Evolutionary conservation across 345 rosid species (phyloP).

Genomic region (Pistacia vera): DNA sequence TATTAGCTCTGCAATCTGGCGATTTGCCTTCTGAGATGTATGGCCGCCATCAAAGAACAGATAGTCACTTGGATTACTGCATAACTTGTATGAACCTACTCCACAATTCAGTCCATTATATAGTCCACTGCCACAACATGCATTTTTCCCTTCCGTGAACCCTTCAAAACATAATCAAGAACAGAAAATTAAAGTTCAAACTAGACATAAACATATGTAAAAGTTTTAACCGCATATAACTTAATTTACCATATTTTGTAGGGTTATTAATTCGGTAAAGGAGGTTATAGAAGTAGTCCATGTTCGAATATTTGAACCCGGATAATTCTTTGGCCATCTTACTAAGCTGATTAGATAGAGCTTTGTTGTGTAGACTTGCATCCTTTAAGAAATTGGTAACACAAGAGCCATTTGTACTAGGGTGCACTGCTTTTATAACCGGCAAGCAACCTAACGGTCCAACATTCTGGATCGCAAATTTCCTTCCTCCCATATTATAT

Average conservation of each 20-base stretch:
- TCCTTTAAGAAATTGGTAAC: not conserved
- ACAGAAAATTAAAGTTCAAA: too few relatives aligned
- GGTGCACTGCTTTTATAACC: not conserved
- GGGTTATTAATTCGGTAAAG: conserved; percentile 13
- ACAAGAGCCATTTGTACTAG: conserved; percentile 2
- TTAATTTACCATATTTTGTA: conserved; percentile 13
- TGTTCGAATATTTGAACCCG: conserved; percentile 26
- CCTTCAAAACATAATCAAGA: not conserved
- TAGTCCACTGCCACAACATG: conserved; percentile 8
- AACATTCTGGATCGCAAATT: conserved; percentile 29
- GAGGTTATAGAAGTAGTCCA: conserved; percentile 26
- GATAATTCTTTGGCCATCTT: conserved; percentile 15
- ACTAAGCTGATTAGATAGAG: conserved; percentile 18
- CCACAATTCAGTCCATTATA: conserved; percentile 7
- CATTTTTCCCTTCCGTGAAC: conserved; percentile 13
- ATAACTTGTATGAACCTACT: not conserved
- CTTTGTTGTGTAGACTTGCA: conserved; percentile 29
- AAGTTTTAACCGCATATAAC: too few relatives aligned
- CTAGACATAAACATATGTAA: too few relatives aligned
- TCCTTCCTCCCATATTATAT: conserved; percentile 30
- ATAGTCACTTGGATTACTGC: conserved; percentile 22
- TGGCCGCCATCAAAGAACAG: conserved; percentile 29
- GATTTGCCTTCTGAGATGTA: conserved; percentile 17
- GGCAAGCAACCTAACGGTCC: conserved; percentile 32
- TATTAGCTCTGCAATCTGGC: conserved; percentile 15